A percentile compares a stretch with the other conserved stretches of the same genome.
Conservation (phyloP, 139 green algal species). For the Chlorella sp. region DNA sequence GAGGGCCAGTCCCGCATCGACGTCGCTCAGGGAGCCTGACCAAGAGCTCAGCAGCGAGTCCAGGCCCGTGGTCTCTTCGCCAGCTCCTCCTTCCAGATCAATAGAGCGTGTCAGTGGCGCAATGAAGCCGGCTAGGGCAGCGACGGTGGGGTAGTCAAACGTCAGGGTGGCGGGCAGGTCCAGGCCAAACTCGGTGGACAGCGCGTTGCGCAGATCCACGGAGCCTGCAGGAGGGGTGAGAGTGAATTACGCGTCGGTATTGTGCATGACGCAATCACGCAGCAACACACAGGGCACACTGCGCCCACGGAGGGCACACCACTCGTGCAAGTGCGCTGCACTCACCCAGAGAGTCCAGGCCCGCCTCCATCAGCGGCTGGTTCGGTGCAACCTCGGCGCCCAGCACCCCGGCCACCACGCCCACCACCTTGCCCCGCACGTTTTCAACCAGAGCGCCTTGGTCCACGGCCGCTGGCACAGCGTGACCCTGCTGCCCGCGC, state of each 20-base stretch:
- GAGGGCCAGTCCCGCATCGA: not conserved
- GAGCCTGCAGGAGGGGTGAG: not conserved
- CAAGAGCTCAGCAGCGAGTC: not conserved
- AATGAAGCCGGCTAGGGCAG: slow-evolving; percentile 40
- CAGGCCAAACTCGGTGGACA: slow-evolving; percentile 24
- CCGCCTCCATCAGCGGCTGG: slow-evolving; percentile 67
- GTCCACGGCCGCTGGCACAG: too few species aligned
- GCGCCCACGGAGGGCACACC: not conserved
- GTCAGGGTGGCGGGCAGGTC: slow-evolving; percentile 40
- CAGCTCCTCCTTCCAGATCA: too few species aligned
- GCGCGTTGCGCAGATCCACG: slow-evolving; percentile 45
- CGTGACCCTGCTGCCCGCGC: too few species aligned
- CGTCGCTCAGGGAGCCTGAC: not conserved
- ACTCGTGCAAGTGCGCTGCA: not conserved
- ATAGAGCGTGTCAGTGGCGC: too few species aligned
- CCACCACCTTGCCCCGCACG: not conserved
- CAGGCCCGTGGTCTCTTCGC: slow-evolving; percentile 1
- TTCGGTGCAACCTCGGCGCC: slow-evolving; percentile 27
- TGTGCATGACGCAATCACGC: not conserved
- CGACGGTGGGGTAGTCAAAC: slow-evolving; percentile 59
- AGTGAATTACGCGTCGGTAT: not conserved
- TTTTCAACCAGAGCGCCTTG: not conserved
- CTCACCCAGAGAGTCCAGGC: slow-evolving; percentile 69
- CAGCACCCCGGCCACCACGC: slow-evolving; percentile 11
- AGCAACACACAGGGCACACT: not conserved